Percentiles rank a stretch among this genome's conserved stretches.
These are phyloP conservation scores for Tubosaeta sp. DNA, from an alignment of 768 basidiomycete genomes.

Conservation along the genomic window DNA sequence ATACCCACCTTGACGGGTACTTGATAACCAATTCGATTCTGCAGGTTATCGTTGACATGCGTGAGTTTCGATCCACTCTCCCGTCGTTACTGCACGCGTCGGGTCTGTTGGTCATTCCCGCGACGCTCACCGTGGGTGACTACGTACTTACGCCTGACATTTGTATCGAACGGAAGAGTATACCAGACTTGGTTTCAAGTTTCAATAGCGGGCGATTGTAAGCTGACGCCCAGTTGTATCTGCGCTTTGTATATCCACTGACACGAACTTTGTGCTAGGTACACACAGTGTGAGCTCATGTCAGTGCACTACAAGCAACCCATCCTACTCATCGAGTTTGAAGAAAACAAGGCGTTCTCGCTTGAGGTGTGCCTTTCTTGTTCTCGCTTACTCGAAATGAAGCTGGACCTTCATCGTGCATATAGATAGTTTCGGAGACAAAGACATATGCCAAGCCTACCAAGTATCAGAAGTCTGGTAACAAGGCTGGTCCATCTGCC, in stretches of 20 bases:
- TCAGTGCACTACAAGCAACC: constrained; percentile 94
- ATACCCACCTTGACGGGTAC: neutral
- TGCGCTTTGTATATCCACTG: neutral
- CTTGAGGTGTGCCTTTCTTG: constrained; percentile 58
- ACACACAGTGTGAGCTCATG: constrained; percentile 97
- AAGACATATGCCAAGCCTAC: constrained; percentile 65
- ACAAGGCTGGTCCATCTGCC: constrained; percentile 32
- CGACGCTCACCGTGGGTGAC: constrained; percentile 91
- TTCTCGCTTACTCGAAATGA: neutral
- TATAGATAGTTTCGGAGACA: constrained; percentile 57
- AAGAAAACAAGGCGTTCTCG: constrained; percentile 93
- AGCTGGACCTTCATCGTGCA: neutral
- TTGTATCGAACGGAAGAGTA: constrained; percentile 93
- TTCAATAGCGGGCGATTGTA: constrained; percentile 93
- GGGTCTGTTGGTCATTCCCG: constrained; percentile 76
- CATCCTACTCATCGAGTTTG: constrained; percentile 92
- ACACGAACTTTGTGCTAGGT: constrained; percentile 44
- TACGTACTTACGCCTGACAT: constrained; percentile 95
- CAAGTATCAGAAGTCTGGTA: constrained; percentile 45
- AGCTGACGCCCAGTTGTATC: constrained; percentile 31
- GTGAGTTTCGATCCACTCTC: constrained; percentile 91
- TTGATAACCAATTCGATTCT: neutral
- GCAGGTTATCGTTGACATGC: constrained; percentile 93
- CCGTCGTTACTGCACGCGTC: constrained; percentile 88
- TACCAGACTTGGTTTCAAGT: constrained; percentile 88